These are phyloP conservation scores for Phallus indusiatus DNA, from an alignment of 768 basidiomycete genomes.

Conservation along the genomic window DNA sequence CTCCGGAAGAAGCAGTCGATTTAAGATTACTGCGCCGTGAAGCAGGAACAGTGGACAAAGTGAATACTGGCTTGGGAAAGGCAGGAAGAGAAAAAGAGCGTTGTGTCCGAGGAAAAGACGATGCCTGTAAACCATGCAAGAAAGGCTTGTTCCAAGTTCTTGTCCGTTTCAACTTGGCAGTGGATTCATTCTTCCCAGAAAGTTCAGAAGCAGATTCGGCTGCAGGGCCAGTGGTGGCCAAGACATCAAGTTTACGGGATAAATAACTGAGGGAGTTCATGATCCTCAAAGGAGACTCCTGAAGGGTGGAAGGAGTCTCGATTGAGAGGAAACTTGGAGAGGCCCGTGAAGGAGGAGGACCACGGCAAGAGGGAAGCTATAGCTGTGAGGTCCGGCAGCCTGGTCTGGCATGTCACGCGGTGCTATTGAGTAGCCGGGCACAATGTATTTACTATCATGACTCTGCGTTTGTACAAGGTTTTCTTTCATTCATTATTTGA, in stretches of 20 bases:
- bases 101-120: constrained; percentile 29
- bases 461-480: too few relatives aligned
- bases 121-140: background rate
- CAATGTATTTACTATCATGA: too few relatives aligned
- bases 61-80: constrained; percentile 22
- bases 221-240: constrained; percentile 47
- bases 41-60: constrained; percentile 12
- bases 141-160: constrained; percentile 41
- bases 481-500: too few relatives aligned
- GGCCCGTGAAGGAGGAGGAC: background rate
- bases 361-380: background rate
- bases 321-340: background rate
- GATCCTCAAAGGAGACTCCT: background rate
- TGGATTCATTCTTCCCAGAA: constrained; percentile 19
- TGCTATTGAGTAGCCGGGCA: background rate
- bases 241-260: constrained; percentile 73
- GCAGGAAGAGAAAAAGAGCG: constrained; percentile 61
- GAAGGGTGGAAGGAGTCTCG: background rate
- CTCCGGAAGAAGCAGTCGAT: background rate
- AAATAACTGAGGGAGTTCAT: constrained; percentile 83
- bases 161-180: constrained; percentile 34
- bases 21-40: constrained; percentile 14
- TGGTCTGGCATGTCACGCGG: background rate
- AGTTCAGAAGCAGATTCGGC: constrained; percentile 42
- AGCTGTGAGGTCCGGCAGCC: background rate